Conservation (phyloP, 1,284 basidiomycete species). For the Rhodotorula sp. region DNA sequence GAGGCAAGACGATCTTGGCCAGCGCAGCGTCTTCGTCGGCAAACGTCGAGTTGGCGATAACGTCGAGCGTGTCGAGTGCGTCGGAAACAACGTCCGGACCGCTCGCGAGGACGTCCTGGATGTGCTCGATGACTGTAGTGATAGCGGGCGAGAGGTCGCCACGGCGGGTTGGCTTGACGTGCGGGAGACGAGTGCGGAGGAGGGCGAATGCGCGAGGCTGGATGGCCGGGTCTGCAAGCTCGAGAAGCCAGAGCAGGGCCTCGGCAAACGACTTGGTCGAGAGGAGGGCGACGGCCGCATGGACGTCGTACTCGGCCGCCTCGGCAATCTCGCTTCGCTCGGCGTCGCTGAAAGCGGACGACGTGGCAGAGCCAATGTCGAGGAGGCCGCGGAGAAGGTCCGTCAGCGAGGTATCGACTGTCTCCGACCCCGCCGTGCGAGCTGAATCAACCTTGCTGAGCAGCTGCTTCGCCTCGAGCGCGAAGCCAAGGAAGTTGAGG, state of each 20-base stretch:
- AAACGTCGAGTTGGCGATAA: constrained; percentile 60
- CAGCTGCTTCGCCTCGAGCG: constrained; percentile 40
- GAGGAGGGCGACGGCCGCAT: constrained; percentile 49
- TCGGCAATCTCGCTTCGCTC: constrained; percentile 30
- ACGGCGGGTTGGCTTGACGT: constrained; percentile 63
- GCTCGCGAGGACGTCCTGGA: constrained; percentile 56
- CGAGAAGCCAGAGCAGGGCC: constrained; percentile 47
- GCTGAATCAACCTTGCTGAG: constrained; percentile 39
- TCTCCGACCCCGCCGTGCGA: constrained; percentile 25
- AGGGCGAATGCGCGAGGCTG: constrained; percentile 53
- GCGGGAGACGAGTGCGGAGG: constrained; percentile 63
- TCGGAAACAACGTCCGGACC: constrained; percentile 45
- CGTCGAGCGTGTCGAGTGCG: constrained; percentile 57
- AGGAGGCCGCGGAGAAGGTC: constrained; percentile 37
- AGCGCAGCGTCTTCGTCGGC: constrained; percentile 67
- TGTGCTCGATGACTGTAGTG: constrained; percentile 57
- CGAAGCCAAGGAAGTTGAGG: constrained; percentile 31
- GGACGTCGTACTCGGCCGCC: constrained; percentile 47
- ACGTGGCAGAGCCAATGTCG: constrained; percentile 27
- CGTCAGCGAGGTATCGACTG: constrained; percentile 32
- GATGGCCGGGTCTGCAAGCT: constrained; percentile 33
- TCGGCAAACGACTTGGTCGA: constrained; percentile 62
- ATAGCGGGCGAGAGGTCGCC: constrained; percentile 57
- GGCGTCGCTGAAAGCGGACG: constrained; percentile 1
- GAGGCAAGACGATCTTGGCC: constrained; percentile 59